Evolutionary conservation across 169 alveolate species (phyloP).

Genomic region (Eimeria zaria): DNA sequence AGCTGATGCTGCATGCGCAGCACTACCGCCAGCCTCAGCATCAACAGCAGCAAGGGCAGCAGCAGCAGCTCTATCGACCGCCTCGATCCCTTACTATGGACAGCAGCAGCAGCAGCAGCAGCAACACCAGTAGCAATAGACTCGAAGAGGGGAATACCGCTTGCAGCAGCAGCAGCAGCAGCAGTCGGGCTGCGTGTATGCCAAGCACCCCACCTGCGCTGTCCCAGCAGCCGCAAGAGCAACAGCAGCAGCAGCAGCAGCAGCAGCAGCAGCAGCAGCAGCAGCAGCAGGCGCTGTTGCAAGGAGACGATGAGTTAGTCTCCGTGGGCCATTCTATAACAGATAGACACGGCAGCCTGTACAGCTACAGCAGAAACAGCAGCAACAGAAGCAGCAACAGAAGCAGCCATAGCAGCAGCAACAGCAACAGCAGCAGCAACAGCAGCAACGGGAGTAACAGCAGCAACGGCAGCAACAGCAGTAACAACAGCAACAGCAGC

Average conservation of each 20-base stretch:
- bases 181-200: background rate
- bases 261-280: conserved; percentile 24
- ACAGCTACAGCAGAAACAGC: conserved; percentile 35
- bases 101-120: conserved; percentile 39
- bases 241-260: background rate
- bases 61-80: conserved; percentile 15
- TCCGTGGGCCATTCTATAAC: background rate
- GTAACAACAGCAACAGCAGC: too few relatives aligned
- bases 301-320: background rate
- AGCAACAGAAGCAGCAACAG: conserved; percentile 6
- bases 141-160: too few relatives aligned
- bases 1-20: background rate
- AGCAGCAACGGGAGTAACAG: too few relatives aligned
- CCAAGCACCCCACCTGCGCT: too few relatives aligned
- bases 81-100: background rate
- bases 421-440: too few relatives aligned
- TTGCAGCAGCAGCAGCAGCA: conserved; percentile 39
- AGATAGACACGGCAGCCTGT: conserved; percentile 18
- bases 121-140: background rate
- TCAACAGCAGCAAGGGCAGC: conserved; percentile 36
- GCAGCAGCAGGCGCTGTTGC: conserved; percentile 14
- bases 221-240: background rate
- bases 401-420: too few relatives aligned
- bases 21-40: conserved; percentile 8
- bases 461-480: too few relatives aligned